These are phyloP conservation scores for Saccharomycopsis crataegensis DNA, from an alignment of 1,139 yeast species.

Conservation along the genomic window DNA sequence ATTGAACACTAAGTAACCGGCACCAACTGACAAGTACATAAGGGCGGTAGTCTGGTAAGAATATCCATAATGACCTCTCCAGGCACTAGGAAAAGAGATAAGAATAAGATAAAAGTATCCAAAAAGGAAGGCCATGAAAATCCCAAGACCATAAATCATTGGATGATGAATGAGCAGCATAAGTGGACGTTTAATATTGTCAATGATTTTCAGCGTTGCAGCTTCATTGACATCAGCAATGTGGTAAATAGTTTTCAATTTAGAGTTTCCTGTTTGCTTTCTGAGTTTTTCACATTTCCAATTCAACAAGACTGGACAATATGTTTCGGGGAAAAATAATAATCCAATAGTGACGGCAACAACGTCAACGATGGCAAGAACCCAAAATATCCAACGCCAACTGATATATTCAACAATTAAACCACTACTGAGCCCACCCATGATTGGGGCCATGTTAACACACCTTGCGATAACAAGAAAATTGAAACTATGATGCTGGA, in stretches of 20 bases:
- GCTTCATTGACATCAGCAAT: conserved; percentile 31
- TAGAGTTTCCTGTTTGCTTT: conserved; percentile 45
- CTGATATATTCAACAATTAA: conserved; percentile 38
- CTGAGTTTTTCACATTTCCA: conserved; percentile 40
- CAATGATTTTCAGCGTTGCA: conserved; percentile 28
- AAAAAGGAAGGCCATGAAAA: conserved; percentile 56
- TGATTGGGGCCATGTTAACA: conserved; percentile 48
- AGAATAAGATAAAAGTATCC: conserved; percentile 58
- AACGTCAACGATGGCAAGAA: conserved; percentile 47
- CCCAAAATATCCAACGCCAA: conserved; percentile 35
- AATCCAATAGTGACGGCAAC: conserved; percentile 40
- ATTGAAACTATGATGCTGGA: conserved; percentile 46
- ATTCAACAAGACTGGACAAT: conserved; percentile 46
- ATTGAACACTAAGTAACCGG: conserved; percentile 44
- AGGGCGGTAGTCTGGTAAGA: conserved; percentile 45
- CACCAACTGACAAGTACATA: conserved; percentile 48
- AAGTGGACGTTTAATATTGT: conserved; percentile 48
- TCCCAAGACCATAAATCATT: conserved; percentile 53
- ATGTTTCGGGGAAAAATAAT: conserved; percentile 45
- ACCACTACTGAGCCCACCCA: conserved; percentile 55
- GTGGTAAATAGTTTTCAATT: conserved; percentile 54
- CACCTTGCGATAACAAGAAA: conserved; percentile 56
- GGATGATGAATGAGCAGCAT: conserved; percentile 48
- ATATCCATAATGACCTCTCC: conserved; percentile 40
- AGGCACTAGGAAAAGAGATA: conserved; percentile 50